A percentile compares a stretch with the other conserved stretches of the same genome.
These are phyloP conservation scores for Balamuthia mandrillaris DNA, from an alignment of 208 protist species.

Conservation along the genomic window DNA sequence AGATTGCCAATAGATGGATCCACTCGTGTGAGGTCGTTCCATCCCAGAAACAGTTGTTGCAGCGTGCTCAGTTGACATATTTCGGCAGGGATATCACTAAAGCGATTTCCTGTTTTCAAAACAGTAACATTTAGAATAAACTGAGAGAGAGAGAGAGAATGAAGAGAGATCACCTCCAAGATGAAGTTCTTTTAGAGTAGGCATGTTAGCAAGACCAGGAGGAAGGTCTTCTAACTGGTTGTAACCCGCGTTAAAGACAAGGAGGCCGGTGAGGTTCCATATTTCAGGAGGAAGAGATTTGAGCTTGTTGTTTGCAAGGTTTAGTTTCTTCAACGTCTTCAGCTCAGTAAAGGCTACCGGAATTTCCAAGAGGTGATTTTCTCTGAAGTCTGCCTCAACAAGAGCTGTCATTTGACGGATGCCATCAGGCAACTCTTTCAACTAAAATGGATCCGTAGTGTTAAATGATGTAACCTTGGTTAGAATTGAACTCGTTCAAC, in stretches of 20 bases:
- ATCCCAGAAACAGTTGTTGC: not conserved
- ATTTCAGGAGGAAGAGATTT: not conserved
- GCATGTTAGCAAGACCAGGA: not conserved
- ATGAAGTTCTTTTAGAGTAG: not conserved
- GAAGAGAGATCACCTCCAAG: not conserved
- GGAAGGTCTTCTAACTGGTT: not conserved
- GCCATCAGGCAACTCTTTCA: too few relatives aligned
- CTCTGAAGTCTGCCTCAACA: not conserved
- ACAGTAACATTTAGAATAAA: not conserved
- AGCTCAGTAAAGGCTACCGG: not conserved
- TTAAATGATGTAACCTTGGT: not conserved
- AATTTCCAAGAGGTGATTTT: not conserved
- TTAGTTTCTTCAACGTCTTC: not conserved
- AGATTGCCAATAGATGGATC: not conserved
- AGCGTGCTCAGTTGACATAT: not conserved
- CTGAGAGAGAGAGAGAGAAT: not conserved
- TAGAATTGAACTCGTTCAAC: not conserved
- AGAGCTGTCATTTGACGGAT: too few relatives aligned
- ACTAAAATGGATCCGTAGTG: too few relatives aligned
- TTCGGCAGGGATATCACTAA: not conserved
- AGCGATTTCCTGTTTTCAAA: not conserved
- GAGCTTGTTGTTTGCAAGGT: conserved; percentile 4
- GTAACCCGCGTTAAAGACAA: not conserved
- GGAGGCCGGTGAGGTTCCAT: not conserved
- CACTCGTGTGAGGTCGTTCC: not conserved